Evolutionary conservation across 2,329 filamentous ascomycete species (phyloP).

Genomic region (Fusarium dimerum): DNA sequence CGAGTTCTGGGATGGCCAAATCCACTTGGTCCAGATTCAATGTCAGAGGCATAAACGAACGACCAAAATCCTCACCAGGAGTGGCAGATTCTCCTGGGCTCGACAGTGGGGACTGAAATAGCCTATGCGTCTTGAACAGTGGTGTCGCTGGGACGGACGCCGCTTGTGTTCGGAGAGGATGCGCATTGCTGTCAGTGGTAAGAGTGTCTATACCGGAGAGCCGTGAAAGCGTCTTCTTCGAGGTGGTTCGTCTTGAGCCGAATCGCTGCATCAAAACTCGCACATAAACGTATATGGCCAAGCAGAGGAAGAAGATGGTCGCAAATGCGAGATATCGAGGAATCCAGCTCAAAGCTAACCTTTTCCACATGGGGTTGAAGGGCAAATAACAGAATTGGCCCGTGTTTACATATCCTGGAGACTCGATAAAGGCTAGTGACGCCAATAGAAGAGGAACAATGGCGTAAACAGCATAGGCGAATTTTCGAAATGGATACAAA

Average conservation of each 20-base stretch:
- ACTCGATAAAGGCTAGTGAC: conserved; percentile 62
- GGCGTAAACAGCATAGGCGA: conserved; percentile 59
- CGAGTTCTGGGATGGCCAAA: background rate
- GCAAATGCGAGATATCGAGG: conserved; percentile 70
- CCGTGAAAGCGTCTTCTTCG: conserved; percentile 15
- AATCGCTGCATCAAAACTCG: conserved; percentile 45
- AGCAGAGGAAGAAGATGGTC: conserved; percentile 64
- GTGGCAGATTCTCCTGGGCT: conserved; percentile 11
- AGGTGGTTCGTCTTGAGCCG: conserved; percentile 17
- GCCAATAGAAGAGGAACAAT: conserved; percentile 61
- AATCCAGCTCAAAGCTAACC: conserved; percentile 69
- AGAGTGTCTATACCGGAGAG: conserved; percentile 9
- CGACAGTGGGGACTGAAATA: conserved; percentile 32
- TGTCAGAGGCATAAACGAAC: conserved; percentile 17
- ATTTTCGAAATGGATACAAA: conserved; percentile 66
- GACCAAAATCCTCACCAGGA: conserved; percentile 7
- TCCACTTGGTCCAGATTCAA: conserved; percentile 19
- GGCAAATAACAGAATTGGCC: conserved; percentile 73
- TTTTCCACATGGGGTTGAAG: conserved; percentile 66
- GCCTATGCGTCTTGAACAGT: conserved; percentile 34
- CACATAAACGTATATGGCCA: conserved; percentile 71
- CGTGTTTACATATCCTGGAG: conserved; percentile 58
- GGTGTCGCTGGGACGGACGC: conserved; percentile 30
- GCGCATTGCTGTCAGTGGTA: background rate
- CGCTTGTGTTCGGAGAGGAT: conserved; percentile 6